Conservation (phyloP, 768 basidiomycete genomes). For the Pisolithus microcarpus region DNA sequence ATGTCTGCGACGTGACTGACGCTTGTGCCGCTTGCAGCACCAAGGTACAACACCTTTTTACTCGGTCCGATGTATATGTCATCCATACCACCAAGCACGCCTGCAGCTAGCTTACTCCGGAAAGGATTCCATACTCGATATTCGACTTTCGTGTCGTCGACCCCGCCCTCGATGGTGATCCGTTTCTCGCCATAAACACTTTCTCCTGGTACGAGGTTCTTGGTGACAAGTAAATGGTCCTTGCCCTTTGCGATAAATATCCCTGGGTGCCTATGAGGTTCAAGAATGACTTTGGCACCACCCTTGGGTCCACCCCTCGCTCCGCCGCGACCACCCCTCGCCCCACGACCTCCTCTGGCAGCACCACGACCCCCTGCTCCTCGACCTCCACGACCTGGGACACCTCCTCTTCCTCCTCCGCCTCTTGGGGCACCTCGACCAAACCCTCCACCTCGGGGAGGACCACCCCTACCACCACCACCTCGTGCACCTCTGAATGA, state of each 20-base stretch:
- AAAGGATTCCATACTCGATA: slow-evolving; percentile 99
- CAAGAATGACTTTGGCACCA: slow-evolving; percentile 83
- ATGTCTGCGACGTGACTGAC: slow-evolving; percentile 99
- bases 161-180: slow-evolving; percentile 73
- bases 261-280: slow-evolving; percentile 91
- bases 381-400: slow-evolving; percentile 30
- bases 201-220: slow-evolving; percentile 96
- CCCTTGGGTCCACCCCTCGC: slow-evolving; percentile 70
- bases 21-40: slow-evolving; percentile 95
- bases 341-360: slow-evolving; percentile 38
- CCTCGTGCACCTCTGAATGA: slow-evolving; percentile 23
- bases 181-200: slow-evolving; percentile 98
- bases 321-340: slow-evolving; percentile 50
- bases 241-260: slow-evolving; percentile 98
- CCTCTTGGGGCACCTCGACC: slow-evolving; percentile 34
- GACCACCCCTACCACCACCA: slow-evolving; percentile 26
- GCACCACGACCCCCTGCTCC: slow-evolving; percentile 34
- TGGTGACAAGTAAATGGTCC: slow-evolving; percentile 93
- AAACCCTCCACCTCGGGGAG: slow-evolving; percentile 28
- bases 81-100: slow-evolving; percentile 92
- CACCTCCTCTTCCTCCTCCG: slow-evolving; percentile 34
- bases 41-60: slow-evolving; percentile 93
- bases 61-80: slow-evolving; percentile 90
- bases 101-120: slow-evolving; percentile 93
- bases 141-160: slow-evolving; percentile 82